phyloP scores from a whole-genome alignment of 495 filamentous ascomycete genomes.

The Talaromyces trachyspermus region DNA sequence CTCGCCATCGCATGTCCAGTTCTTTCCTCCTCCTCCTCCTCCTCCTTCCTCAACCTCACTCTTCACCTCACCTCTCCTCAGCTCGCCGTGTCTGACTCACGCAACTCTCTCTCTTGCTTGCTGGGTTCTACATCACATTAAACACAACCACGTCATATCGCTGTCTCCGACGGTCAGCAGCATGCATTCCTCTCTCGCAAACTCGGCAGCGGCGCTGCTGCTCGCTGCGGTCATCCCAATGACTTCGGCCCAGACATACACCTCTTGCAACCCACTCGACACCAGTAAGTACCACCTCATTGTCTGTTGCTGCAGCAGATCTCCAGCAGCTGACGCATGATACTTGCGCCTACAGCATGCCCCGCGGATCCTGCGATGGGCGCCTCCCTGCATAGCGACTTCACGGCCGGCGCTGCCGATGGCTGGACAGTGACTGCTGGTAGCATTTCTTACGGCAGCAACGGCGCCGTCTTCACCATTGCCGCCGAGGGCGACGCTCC shows the following conservation, averaged over 20 bases:
- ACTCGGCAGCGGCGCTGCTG: conserved; percentile 27
- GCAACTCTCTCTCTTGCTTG: too few species aligned
- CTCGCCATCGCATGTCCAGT: too few species aligned
- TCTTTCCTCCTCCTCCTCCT: too few species aligned
- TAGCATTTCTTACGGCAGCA: conserved; percentile 41
- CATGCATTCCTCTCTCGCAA: conserved; percentile 11
- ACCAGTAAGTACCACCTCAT: conserved; percentile 20
- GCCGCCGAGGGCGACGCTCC: conserved; percentile 63
- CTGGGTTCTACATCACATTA: too few species aligned
- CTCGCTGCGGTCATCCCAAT: conserved; percentile 30
- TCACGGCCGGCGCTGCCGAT: conserved; percentile 48
- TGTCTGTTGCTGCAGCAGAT: too few species aligned
- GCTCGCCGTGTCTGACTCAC: too few species aligned
- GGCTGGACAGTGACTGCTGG: conserved; percentile 59
- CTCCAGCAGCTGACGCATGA: too few species aligned
- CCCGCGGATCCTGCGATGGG: conserved; percentile 57
- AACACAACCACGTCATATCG: too few species aligned
- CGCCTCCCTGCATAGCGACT: conserved; percentile 54
- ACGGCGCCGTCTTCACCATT: conserved; percentile 66
- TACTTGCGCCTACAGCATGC: too few species aligned
- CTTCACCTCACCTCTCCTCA: too few species aligned
- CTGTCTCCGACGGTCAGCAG: too few species aligned
- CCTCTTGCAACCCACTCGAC: conserved; percentile 35
- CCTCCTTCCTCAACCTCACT: too few species aligned
- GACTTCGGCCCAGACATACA: conserved; percentile 39